phyloP scores from a whole-genome alignment of 169 alveolate species.

The Plasmodium sp. region DNA sequence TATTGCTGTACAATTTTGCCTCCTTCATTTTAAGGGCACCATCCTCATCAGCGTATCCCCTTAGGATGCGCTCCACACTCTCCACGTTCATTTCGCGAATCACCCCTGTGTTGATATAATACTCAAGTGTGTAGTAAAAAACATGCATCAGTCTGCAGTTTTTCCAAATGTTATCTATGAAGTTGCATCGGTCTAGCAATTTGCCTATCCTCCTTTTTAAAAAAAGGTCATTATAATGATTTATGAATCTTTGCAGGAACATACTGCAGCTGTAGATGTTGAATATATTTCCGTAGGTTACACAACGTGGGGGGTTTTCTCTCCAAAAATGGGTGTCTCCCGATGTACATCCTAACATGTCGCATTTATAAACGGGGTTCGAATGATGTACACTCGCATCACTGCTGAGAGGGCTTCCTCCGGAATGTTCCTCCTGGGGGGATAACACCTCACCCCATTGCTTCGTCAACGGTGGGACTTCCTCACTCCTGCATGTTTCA shows the following conservation, averaged over 20 bases:
- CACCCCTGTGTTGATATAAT: conserved; percentile 2
- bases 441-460: background rate
- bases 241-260: conserved; percentile 31
- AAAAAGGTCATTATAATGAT: conserved; percentile 34
- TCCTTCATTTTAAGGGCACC: background rate
- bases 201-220: background rate
- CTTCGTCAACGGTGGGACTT: background rate
- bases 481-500: background rate
- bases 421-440: background rate
- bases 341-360: background rate
- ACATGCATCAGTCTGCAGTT: conserved; percentile 30
- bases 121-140: conserved; percentile 13
- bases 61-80: background rate
- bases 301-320: background rate
- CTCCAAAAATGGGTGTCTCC: background rate
- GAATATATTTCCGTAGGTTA: conserved; percentile 7
- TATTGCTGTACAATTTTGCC: conserved; percentile 1
- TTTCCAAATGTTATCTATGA: conserved; percentile 65
- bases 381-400: background rate
- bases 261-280: conserved; percentile 52
- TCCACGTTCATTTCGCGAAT: background rate
- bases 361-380: background rate
- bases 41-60: background rate
- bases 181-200: conserved; percentile 32
- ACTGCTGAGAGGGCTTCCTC: background rate